phyloP scores from a whole-genome alignment of 305 asterid species.

The Ruellia speciosa region DNA sequence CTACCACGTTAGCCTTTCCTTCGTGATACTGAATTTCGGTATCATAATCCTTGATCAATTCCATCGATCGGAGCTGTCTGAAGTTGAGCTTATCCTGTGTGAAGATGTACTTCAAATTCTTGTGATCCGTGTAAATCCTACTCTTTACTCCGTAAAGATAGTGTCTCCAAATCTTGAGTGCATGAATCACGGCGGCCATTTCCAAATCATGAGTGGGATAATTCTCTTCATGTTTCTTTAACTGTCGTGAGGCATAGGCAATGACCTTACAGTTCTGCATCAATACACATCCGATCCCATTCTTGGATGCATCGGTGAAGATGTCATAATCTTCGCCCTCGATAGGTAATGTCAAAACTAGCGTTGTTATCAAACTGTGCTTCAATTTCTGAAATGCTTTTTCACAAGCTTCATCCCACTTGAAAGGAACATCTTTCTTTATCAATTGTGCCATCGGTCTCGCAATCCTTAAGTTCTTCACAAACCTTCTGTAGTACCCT shows the following conservation, averaged over 20 bases:
- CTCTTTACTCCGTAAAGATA: neutral
- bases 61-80: neutral
- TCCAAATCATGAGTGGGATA: constrained; percentile 1
- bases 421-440: neutral
- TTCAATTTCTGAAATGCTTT: neutral
- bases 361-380: neutral
- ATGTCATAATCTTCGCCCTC: neutral
- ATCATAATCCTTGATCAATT: neutral
- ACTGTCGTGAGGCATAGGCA: neutral
- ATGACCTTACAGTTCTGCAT: neutral
- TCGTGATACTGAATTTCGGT: neutral
- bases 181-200: neutral
- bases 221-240: neutral
- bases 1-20: neutral
- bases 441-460: neutral
- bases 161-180: neutral
- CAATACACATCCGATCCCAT: neutral
- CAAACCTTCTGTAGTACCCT: constrained; percentile 2
- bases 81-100: no score
- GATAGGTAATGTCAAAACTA: neutral
- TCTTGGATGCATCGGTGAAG: neutral
- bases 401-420: neutral
- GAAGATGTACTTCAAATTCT: neutral
- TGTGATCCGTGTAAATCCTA: neutral
- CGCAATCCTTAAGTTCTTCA: neutral